Percentiles rank a stretch among this genome's conserved stretches.
Conservation (phyloP, 805 yeast genomes). For the Lipomyces yamadae region DNA sequence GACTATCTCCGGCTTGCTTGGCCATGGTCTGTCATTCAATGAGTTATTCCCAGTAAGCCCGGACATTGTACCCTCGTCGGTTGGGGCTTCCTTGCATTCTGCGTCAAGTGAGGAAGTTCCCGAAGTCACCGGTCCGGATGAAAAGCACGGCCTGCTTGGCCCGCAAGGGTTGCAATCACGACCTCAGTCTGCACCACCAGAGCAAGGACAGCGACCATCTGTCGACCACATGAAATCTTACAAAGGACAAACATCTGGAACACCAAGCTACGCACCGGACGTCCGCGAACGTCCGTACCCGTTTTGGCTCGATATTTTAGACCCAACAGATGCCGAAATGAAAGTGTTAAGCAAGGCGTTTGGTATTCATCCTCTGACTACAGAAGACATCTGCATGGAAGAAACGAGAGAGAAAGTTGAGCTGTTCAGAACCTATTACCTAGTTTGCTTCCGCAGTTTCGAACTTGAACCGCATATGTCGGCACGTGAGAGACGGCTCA, state of each 20-base stretch:
- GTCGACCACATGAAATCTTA: conserved; percentile 41
- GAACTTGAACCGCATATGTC: conserved; percentile 62
- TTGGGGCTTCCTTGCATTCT: conserved; percentile 5
- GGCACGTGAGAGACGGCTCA: conserved; percentile 31
- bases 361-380: conserved; percentile 94
- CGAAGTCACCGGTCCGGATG: conserved; percentile 9
- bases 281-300: conserved; percentile 28
- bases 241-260: conserved; percentile 46
- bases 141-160: conserved; percentile 7
- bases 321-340: conserved; percentile 97
- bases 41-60: conserved; percentile 59
- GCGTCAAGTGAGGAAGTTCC: conserved; percentile 17
- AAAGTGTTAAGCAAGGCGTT: conserved; percentile 86
- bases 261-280: conserved; percentile 11
- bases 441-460: conserved; percentile 85
- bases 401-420: conserved; percentile 97
- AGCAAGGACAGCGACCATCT: not conserved
- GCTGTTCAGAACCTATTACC: conserved; percentile 84
- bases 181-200: conserved; percentile 10
- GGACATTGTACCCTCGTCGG: conserved; percentile 9
- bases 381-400: conserved; percentile 91
- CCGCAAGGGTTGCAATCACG: conserved; percentile 1
- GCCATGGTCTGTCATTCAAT: conserved; percentile 64
- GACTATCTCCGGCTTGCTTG: conserved; percentile 70
- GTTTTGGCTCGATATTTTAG: conserved; percentile 83